phyloP scores from a whole-genome alignment of 306 rosid species.

The Vigna mungo region DNA sequence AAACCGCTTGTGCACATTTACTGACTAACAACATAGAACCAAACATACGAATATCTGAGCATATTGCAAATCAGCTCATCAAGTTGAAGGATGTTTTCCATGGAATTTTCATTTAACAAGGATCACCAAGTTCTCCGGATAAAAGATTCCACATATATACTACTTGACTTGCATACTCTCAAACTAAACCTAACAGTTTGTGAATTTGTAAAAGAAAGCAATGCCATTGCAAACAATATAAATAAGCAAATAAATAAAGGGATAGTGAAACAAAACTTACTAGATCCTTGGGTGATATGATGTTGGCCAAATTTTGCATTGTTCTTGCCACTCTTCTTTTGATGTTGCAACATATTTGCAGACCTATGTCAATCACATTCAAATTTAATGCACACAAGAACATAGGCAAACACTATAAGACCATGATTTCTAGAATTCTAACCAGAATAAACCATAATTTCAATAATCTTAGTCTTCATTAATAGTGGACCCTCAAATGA shows the following conservation, averaged over 20 bases:
- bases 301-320: constrained; percentile 96
- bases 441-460: constrained; percentile 22
- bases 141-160: constrained; percentile 7
- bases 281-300: constrained; percentile 94
- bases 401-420: constrained; percentile 11
- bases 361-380: constrained; percentile 56
- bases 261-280: constrained; percentile 54
- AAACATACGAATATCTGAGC: neutral
- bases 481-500: neutral
- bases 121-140: constrained; percentile 20
- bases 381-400: constrained; percentile 29
- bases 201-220: constrained; percentile 1
- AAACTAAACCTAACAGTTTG: constrained; percentile 11
- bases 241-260: constrained; percentile 11
- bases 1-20: neutral
- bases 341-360: constrained; percentile 80
- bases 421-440: constrained; percentile 13
- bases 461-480: constrained; percentile 19
- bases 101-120: constrained; percentile 24
- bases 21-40: neutral
- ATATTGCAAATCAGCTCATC: neutral
- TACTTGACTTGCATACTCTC: constrained; percentile 11
- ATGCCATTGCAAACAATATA: neutral
- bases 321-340: constrained; percentile 98
- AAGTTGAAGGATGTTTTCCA: constrained; percentile 13